Base-by-base conservation (phyloP, 305 asterid species). In the Stenogyne calaminthoides region DNA sequence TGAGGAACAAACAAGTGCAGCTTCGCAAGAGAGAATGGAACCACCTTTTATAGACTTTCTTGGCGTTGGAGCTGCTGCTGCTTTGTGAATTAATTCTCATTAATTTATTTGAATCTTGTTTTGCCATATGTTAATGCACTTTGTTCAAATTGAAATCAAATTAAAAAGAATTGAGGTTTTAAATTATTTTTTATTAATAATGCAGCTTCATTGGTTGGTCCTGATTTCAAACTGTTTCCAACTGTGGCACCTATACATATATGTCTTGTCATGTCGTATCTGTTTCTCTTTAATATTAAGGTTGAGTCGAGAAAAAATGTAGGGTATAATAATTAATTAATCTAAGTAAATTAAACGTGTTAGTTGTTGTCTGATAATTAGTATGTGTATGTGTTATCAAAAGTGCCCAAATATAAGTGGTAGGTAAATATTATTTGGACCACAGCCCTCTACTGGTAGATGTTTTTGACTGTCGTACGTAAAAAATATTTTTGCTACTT, bases 31-130 rank as follows among this genome's bases (percentile, higher is more conserved):
- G 36, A 32, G 36, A 32, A 32, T 32, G 36, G 36, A 86, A 54
- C 86, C 90, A 15, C 82, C 88, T 36, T 93, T 91, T 82, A 93
- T 93, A 81, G 98, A 93, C 78, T 93, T 93, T 78, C 98, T 93
- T 54, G 98, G 98, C 44, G 97, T 93, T 29, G 98, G 98, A 77
- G 89, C 36, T 32, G 89, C 29, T 32, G 89, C 29, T 25, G 29
- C 91, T 85, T 75, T 73, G 74, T 88, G 80, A 25, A 22, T 22
- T 22, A 2, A n/a, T n/a, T n/a, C n/a, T 25, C 0, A 25, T 25
- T 25, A 25, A 85, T 2, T 6, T 9, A 27, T 25, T 14, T 14
- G 18, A 29, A 27, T n/a, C 37, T 4, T 59, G 8, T 27, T 14
- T 29, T 59, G 18, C 14, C 1, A 32, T 32, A 32, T 32, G 1